Conservation (phyloP, 2,329 filamentous ascomycete species). For the Xylariales sp. region DNA sequence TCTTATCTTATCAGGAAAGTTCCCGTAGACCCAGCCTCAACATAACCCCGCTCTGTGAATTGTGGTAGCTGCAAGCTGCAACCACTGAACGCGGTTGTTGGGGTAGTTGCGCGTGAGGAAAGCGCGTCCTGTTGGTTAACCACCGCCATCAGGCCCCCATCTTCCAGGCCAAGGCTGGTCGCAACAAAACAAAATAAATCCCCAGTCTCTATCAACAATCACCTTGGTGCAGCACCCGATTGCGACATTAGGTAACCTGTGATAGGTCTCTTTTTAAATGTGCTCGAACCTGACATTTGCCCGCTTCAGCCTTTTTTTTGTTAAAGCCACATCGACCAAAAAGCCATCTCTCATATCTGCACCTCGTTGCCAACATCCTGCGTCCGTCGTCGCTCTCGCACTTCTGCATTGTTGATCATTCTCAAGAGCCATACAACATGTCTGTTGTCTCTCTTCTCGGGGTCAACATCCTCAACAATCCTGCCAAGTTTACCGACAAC, state of each 20-base stretch:
- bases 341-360: not conserved
- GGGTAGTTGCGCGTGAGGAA: slow-evolving; percentile 22
- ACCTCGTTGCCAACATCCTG: not conserved
- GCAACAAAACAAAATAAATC: slow-evolving; percentile 32
- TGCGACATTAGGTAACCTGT: slow-evolving; percentile 6
- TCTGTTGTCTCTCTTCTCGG: slow-evolving; percentile 96
- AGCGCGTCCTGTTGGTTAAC: slow-evolving; percentile 34
- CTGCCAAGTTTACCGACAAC: slow-evolving; percentile 88
- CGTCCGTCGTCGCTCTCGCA: slow-evolving; percentile 3
- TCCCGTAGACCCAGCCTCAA: slow-evolving; percentile 4
- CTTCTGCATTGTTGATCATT: slow-evolving; percentile 22
- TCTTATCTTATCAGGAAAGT: slow-evolving; percentile 13
- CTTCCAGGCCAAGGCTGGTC: slow-evolving; percentile 12
- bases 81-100: slow-evolving; percentile 48
- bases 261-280: not conserved
- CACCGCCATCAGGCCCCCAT: slow-evolving; percentile 10
- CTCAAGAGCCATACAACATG: slow-evolving; percentile 64
- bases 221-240: slow-evolving; percentile 7
- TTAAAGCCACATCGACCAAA: not conserved
- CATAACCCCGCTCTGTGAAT: slow-evolving; percentile 23
- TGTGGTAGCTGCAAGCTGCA: slow-evolving; percentile 45
- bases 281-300: not conserved
- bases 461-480: slow-evolving; percentile 97
- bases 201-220: slow-evolving; percentile 11
- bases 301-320: not conserved